Base-by-base conservation (phyloP, 257 asterid species). In the Capsicum chinense region DNA sequence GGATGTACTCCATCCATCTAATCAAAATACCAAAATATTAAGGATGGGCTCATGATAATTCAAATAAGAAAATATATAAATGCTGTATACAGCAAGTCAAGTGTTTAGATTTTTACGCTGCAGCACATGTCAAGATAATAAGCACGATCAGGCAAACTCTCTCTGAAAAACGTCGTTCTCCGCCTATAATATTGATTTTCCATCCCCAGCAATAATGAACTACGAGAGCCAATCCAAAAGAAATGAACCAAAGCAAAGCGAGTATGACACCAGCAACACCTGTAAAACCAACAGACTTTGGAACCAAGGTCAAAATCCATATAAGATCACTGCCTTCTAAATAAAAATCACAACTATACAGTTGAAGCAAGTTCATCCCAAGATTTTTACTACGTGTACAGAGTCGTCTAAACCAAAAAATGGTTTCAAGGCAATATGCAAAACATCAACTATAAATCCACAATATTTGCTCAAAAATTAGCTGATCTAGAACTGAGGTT, bases 201-300 rank as follows among this genome's bases (percentile, higher is more conserved):
- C 99, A 95, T 74, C 97, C 97, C 37, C 94, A 93, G 84, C 91
- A 90, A 87, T 88, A 90, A 84, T 93, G 92, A 81, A 93, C 91
- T 64, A 83, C 82, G 60, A 97, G 95, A 83, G 97, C 97, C 88
- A 91, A 84, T 17, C 97, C 98, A n/a, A 97, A 97, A n/a, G 88
- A 91, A 88, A 94, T 15, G 80, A 97, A 91, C 99, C 99, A 97
- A 44, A 97, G 88, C 67, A 92, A 52, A 35, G 97, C 93, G 69
- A 94, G 89, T 85, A 90, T 86, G 68, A 94, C 90, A 79, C 95
- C 97, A 60, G 94, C 90, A 3, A 93, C 93, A 35, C 99, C 99
- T 44, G 98, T 93, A 89, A 89, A 96, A 84, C 98, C 98, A 56
- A 96, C 98, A 84, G 99, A 96, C 99, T 96, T 91, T 50, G 82